These are phyloP conservation scores for Oxyria digyna DNA, from an alignment of 148 eudicot species.

Conservation along the genomic window DNA sequence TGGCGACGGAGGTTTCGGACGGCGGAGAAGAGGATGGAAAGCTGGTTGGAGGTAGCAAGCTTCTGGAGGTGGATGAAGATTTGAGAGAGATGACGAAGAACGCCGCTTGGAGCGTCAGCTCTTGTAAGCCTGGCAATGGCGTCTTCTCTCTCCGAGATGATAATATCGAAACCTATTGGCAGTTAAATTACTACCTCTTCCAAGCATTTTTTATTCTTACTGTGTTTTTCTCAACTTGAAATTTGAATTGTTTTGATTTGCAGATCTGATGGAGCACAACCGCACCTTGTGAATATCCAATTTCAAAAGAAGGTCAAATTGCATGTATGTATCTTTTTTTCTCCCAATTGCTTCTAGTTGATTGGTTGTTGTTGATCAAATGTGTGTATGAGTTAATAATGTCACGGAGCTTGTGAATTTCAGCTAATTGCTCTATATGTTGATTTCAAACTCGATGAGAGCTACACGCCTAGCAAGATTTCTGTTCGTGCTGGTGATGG, in stretches of 20 bases:
- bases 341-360: background rate
- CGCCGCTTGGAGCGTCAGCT: slow-evolving; percentile 97
- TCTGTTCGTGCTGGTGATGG: slow-evolving; percentile 92
- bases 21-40: slow-evolving; percentile 89
- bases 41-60: slow-evolving; percentile 56
- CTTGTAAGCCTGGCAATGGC: slow-evolving; percentile 91
- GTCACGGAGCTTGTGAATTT: slow-evolving; percentile 10
- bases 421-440: slow-evolving; percentile 74
- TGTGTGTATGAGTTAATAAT: background rate
- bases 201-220: background rate
- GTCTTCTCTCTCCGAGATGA: slow-evolving; percentile 73
- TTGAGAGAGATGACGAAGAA: slow-evolving; percentile 83
- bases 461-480: slow-evolving; percentile 93
- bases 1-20: slow-evolving; percentile 71
- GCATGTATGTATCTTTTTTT: slow-evolving; percentile 27
- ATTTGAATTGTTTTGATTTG: background rate
- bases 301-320: slow-evolving; percentile 93
- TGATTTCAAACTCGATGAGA: slow-evolving; percentile 96
- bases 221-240: background rate
- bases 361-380: background rate
- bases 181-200: slow-evolving; percentile 28
- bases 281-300: slow-evolving; percentile 87
- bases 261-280: slow-evolving; percentile 94
- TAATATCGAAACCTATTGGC: slow-evolving; percentile 83
- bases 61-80: slow-evolving; percentile 59